Evolutionary conservation across 441 rosid species (phyloP), one percentile per base, ranked within the genome.

Genomic region (Erodium moschatum): DNA sequence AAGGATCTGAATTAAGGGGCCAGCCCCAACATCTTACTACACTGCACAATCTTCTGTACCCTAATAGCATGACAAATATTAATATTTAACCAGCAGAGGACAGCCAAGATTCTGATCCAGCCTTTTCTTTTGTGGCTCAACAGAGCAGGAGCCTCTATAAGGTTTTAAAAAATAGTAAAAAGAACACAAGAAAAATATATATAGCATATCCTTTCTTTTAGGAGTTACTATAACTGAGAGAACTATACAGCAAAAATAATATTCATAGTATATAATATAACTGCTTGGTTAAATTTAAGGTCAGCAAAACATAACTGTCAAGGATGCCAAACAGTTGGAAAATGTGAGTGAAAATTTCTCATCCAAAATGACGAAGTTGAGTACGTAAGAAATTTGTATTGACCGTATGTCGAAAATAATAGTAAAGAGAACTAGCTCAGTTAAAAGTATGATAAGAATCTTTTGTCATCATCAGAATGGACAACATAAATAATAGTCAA

Each of bases 351-450:
- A 12, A 40, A 8, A 40, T 5, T 56, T 20, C 62, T 56, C 62
- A 56, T 7, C 7, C 62, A 56, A 18, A 56, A 56, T 52, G 62
- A 56, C 7, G 62, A 56, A 16, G 62, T 56, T 56, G 62, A 10
- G 52, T 46, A 46, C n/a, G 31, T 29, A 3, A 29, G 2, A 29
- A 46, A 12, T 46, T 9, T 2, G 5, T 46, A 46, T 4, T 11
- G 52, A 11, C 52, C n/a, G 0, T 46, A 46, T 46, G 16, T 2
- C 15, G 15, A 5, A 12, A 46, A 46, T 13, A 46, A 11, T 12
- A 12, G 15, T 50, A 4, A 50, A 50, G 7, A 60, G 64, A 20
- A 60, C 21, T 20, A 11, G 64, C 13, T 60, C 33, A 9, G 31
- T 60, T 60, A 20, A 60, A 16, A 20, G 64, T 15, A 21, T 60